Evolutionary conservation across 1,284 basidiomycete genomes (phyloP).

Genomic region (Cryptococcus neoformans): DNA sequence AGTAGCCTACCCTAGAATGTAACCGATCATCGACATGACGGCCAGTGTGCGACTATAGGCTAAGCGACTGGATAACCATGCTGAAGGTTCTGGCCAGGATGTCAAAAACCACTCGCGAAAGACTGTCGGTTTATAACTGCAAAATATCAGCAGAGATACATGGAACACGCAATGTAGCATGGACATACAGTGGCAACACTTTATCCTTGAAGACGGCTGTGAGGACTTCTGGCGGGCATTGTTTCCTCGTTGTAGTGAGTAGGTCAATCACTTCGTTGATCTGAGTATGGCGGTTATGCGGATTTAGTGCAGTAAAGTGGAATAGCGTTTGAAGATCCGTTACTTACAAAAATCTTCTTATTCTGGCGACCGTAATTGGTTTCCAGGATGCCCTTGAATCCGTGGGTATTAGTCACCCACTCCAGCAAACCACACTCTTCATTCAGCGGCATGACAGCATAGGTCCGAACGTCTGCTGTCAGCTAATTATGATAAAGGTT

Average conservation of each 20-base stretch:
- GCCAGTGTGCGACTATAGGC: conserved; percentile 87
- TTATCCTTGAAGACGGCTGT: conserved; percentile 2
- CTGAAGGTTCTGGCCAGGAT: conserved; percentile 93
- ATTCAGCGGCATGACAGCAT: conserved; percentile 93
- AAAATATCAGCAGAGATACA: background rate
- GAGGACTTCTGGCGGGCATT: too few species aligned
- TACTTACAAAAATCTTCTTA: conserved; percentile 62
- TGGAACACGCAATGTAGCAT: background rate
- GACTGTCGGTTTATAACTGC: conserved; percentile 68
- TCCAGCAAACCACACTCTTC: conserved; percentile 98
- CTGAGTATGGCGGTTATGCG: too few species aligned
- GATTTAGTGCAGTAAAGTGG: too few species aligned
- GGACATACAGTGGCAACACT: background rate
- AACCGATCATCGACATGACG: conserved; percentile 99
- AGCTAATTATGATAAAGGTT: conserved; percentile 1
- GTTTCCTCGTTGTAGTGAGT: too few species aligned
- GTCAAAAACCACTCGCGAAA: conserved; percentile 98
- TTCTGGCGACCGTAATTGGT: conserved; percentile 68
- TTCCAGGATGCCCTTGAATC: conserved; percentile 73
- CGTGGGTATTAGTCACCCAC: conserved; percentile 95
- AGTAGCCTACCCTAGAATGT: conserved; percentile 77
- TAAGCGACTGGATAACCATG: conserved; percentile 86
- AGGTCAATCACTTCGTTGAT: too few species aligned
- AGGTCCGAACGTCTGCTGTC: conserved; percentile 81
- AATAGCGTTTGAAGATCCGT: too few species aligned